phyloP scores from a whole-genome alignment of 805 yeast genomes.

The Metschnikowia bowlesiae region DNA sequence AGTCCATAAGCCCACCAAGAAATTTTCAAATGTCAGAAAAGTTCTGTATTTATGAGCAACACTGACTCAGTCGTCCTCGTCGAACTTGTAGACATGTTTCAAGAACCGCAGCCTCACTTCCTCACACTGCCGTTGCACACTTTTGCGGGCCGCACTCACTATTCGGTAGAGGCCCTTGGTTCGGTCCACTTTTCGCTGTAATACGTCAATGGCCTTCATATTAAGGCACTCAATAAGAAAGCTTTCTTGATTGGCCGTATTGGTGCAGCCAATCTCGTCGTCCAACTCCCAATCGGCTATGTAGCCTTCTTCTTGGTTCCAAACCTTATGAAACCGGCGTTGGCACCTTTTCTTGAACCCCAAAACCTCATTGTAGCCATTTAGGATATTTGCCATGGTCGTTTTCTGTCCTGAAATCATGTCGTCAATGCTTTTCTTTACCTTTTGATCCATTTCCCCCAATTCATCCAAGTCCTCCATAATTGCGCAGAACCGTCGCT shows the following conservation, averaged over 20 bases:
- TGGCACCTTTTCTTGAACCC: background rate
- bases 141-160: too few species aligned
- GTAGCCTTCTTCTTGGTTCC: background rate
- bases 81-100: background rate
- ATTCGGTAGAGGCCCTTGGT: too few species aligned
- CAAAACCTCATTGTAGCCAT: background rate
- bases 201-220: background rate
- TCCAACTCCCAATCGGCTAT: background rate
- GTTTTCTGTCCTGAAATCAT: background rate
- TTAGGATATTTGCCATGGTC: background rate
- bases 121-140: background rate
- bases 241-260: background rate
- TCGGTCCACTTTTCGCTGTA: too few species aligned
- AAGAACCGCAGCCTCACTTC: background rate
- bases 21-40: background rate
- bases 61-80: too few species aligned
- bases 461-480: background rate
- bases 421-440: background rate
- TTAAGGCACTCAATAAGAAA: background rate
- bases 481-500: too few species aligned
- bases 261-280: background rate
- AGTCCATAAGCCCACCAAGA: too few species aligned
- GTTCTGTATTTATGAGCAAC: background rate
- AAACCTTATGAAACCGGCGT: background rate
- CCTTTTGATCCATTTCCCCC: background rate